Percentiles rank a stretch among this genome's conserved stretches.
Conservation (phyloP, 163 green algal genomes). For the Chlamydomonas reinhardtii region DNA sequence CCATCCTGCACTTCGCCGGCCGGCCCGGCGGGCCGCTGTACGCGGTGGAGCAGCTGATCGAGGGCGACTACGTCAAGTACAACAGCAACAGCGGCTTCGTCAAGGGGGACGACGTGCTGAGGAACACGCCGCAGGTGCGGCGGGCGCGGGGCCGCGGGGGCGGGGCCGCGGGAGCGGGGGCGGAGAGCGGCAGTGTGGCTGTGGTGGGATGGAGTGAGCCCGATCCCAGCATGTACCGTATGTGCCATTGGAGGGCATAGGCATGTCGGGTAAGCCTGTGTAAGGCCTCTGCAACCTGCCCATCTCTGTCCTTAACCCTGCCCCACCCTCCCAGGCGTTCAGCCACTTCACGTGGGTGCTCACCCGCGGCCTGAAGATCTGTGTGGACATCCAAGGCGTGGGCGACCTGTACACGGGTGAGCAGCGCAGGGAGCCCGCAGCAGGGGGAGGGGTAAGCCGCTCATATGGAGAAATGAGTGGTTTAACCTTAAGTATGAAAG, state of each 20-base stretch:
- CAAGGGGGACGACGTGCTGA: slow-evolving; percentile 50
- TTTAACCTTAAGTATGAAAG: too few species aligned
- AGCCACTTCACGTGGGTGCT: slow-evolving; percentile 68
- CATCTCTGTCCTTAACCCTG: too few species aligned
- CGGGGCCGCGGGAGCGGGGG: too few species aligned
- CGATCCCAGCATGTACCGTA: too few species aligned
- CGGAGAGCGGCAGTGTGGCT: too few species aligned
- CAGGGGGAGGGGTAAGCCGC: too few species aligned
- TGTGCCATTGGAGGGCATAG: too few species aligned
- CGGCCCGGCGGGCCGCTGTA: slow-evolving; percentile 49
- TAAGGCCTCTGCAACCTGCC: too few species aligned
- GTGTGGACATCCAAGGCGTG: slow-evolving; percentile 71
- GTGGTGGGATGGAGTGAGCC: too few species aligned
- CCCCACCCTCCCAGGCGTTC: slow-evolving; percentile 58
- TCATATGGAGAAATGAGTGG: too few species aligned
- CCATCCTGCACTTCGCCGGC: slow-evolving; percentile 54
- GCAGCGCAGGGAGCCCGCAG: background rate
- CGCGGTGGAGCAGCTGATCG: slow-evolving; percentile 66
- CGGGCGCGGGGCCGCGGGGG: too few species aligned
- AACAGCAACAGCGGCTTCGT: slow-evolving; percentile 64
- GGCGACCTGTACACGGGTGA: slow-evolving; percentile 63
- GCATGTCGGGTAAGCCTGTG: too few species aligned
- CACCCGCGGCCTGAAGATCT: slow-evolving; percentile 60
- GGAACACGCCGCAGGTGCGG: slow-evolving; percentile 54
- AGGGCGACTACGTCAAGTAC: slow-evolving; percentile 69